Percentiles rank a stretch among this genome's conserved stretches.
phyloP scores from a whole-genome alignment of 2,329 filamentous ascomycete species.

The Rachicladosporium sp. region DNA sequence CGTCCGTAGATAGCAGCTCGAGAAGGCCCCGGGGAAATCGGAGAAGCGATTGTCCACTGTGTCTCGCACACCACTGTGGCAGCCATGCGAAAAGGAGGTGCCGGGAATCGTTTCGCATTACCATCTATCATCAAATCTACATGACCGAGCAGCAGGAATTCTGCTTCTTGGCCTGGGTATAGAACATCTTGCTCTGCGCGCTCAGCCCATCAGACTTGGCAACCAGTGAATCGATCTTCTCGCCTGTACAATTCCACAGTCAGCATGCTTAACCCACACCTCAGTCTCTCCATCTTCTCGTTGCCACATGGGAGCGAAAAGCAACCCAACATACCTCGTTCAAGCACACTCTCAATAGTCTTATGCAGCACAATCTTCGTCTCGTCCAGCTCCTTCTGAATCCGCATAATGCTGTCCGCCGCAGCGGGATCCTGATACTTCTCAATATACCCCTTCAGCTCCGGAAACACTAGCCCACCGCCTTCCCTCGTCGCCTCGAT shows the following conservation, averaged over 20 bases:
- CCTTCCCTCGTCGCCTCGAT: background rate
- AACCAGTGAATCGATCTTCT: conserved; percentile 92
- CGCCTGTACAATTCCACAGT: conserved; percentile 35
- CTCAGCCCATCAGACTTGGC: conserved; percentile 86
- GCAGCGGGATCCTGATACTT: conserved; percentile 79
- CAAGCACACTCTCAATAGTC: conserved; percentile 78
- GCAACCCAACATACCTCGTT: conserved; percentile 48
- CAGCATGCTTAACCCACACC: no score
- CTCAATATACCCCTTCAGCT: conserved; percentile 42
- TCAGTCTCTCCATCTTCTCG: no score
- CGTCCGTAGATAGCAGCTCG: no score
- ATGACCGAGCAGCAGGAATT: conserved; percentile 48
- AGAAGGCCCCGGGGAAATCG: no score
- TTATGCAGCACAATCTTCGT: conserved; percentile 96
- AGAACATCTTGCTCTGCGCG: conserved; percentile 95
- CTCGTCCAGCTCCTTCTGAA: conserved; percentile 92
- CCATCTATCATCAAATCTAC: conserved; percentile 19
- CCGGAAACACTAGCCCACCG: background rate
- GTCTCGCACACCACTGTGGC: no score
- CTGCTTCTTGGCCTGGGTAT: conserved; percentile 56
- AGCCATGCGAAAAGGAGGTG: no score
- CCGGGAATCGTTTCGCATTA: no score
- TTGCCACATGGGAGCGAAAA: background rate
- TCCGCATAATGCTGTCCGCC: conserved; percentile 72
- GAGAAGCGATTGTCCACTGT: no score